phyloP scores from a whole-genome alignment of 2,329 filamentous ascomycete genomes.

The Penicillium digitatum region DNA sequence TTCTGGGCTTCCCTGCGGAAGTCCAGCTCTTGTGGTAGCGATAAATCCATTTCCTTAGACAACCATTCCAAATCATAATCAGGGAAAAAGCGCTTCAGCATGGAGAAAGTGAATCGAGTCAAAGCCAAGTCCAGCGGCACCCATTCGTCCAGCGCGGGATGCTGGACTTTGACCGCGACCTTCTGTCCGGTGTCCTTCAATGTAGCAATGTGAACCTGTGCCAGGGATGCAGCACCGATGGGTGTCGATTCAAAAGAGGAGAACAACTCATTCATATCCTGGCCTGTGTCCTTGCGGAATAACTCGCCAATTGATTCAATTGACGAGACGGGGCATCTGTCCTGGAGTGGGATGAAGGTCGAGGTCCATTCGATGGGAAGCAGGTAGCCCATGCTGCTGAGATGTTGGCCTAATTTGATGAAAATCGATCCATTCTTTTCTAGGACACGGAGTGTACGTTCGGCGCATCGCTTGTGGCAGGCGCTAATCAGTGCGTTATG shows the following conservation, averaged over 20 bases:
- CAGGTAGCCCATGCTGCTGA: conserved; percentile 94
- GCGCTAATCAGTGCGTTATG: conserved; percentile 66
- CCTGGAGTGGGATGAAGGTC: conserved; percentile 93
- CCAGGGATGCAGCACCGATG: conserved; percentile 88
- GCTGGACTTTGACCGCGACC: conserved; percentile 95
- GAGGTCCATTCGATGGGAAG: conserved; percentile 88
- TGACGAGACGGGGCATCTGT: conserved; percentile 90
- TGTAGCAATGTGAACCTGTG: conserved; percentile 87
- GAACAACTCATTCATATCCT: conserved; percentile 75
- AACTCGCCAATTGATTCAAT: conserved; percentile 80
- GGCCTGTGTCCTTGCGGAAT: conserved; percentile 79
- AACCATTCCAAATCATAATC: conserved; percentile 98
- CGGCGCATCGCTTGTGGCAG: conserved; percentile 89
- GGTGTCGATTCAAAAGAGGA: conserved; percentile 75
- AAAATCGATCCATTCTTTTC: conserved; percentile 98
- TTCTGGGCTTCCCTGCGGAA: conserved; percentile 84
- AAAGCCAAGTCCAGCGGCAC: conserved; percentile 80
- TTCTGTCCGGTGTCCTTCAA: conserved; percentile 76
- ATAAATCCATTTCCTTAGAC: conserved; percentile 85
- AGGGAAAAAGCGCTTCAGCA: conserved; percentile 87
- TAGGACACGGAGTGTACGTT: conserved; percentile 77
- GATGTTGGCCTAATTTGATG: conserved; percentile 93
- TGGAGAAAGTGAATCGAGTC: conserved; percentile 84
- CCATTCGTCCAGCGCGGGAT: conserved; percentile 86
- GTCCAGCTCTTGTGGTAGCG: conserved; percentile 85